Percentiles rank a stretch among this genome's conserved stretches.
Evolutionary conservation across 768 basidiomycete genomes (phyloP).

Genomic region (Sporobolomyces roseus): DNA sequence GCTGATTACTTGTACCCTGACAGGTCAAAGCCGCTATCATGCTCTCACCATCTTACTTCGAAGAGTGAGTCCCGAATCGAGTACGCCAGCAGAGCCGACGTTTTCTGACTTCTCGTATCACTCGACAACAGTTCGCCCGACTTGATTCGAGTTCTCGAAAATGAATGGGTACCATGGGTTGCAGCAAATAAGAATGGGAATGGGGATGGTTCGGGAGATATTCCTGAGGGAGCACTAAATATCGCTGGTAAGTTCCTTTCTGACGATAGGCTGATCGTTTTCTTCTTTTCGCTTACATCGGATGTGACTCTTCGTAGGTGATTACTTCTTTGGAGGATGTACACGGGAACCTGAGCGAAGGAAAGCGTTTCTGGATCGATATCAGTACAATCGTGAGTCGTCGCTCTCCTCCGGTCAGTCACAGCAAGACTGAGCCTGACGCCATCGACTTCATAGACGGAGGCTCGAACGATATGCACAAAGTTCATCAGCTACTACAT

Average conservation of each 20-base stretch:
- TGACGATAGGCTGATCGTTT: too few relatives aligned
- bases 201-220: conserved; percentile 12
- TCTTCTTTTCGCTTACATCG: neutral
- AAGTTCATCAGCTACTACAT: conserved; percentile 1
- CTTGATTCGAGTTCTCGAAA: neutral
- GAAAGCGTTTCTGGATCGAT: conserved; percentile 9
- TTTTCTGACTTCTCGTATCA: neutral
- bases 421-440: neutral
- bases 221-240: conserved; percentile 15
- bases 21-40: conserved; percentile 19
- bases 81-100: too few relatives aligned
- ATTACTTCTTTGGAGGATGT: conserved; percentile 22
- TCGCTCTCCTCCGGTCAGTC: neutral
- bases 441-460: neutral
- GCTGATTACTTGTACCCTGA: neutral
- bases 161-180: conserved; percentile 13
- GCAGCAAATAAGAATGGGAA: conserved; percentile 17
- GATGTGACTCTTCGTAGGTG: neutral
- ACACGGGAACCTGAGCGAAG: neutral
- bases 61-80: conserved; percentile 22
- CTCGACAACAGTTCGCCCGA: conserved; percentile 1
- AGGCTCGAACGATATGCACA: neutral
- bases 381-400: conserved; percentile 19
- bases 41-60: conserved; percentile 15
- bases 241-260: conserved; percentile 2